Conservation (phyloP, 2,329 filamentous ascomycete species). For the Fusarium camptoceras region DNA sequence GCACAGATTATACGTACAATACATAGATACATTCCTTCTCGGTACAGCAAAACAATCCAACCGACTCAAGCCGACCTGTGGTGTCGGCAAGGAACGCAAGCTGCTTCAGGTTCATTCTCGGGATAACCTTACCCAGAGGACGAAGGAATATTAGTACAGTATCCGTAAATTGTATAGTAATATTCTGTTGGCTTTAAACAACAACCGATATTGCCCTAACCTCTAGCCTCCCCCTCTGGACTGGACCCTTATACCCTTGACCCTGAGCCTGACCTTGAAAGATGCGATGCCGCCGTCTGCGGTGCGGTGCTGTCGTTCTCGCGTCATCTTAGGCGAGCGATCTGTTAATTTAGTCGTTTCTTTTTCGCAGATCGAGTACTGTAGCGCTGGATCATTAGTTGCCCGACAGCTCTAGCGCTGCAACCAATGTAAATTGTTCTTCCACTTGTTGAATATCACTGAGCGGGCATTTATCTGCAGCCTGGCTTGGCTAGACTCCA, state of each 20-base stretch:
- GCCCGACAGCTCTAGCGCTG: slow-evolving; percentile 29
- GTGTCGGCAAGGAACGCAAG: slow-evolving; percentile 3
- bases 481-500: slow-evolving; percentile 33
- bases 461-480: slow-evolving; percentile 24
- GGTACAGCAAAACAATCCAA: slow-evolving; percentile 1
- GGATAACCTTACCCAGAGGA: slow-evolving; percentile 6
- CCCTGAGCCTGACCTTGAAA: neutral
- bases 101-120: slow-evolving; percentile 6
- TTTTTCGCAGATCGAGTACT: slow-evolving; percentile 25
- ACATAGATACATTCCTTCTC: neutral
- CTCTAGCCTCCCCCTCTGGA: slow-evolving; percentile 1
- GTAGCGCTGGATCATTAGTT: slow-evolving; percentile 3
- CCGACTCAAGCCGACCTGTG: slow-evolving; percentile 20
- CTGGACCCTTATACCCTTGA: slow-evolving; percentile 14
- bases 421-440: slow-evolving; percentile 22
- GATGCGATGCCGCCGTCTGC: slow-evolving; percentile 18
- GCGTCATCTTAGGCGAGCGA: slow-evolving; percentile 34
- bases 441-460: slow-evolving; percentile 26
- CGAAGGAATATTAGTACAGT: neutral
- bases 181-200: slow-evolving; percentile 20
- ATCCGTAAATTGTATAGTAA: slow-evolving; percentile 23
- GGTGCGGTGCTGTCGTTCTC: slow-evolving; percentile 5
- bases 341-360: slow-evolving; percentile 32
- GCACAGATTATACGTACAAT: slow-evolving; percentile 21
- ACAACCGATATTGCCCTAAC: slow-evolving; percentile 15